Conservation (phyloP, 164 flowering plant genomes). For the Macadamia integrifolia region DNA sequence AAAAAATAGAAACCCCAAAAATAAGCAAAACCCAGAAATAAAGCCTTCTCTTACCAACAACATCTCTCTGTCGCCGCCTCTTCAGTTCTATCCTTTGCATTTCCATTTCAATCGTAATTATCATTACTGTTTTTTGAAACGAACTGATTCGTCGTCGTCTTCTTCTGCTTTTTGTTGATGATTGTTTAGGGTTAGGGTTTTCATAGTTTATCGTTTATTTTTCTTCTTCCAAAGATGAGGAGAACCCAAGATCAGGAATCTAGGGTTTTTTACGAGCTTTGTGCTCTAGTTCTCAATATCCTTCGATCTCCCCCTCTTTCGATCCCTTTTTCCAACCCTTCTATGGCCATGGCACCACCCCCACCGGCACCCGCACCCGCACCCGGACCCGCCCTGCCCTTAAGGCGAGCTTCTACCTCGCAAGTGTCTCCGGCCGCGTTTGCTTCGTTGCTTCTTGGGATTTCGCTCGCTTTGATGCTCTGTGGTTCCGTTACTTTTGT, state of each 20-base stretch:
- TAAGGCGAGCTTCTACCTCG: slow-evolving; percentile 15
- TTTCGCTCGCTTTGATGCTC: slow-evolving; percentile 79
- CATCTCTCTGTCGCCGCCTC: neutral
- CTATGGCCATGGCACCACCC: slow-evolving; percentile 10
- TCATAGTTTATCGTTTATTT: neutral
- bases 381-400: slow-evolving; percentile 3
- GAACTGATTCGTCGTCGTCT: too few species aligned
- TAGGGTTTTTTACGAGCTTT: slow-evolving; percentile 63
- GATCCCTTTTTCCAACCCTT: slow-evolving; percentile 22
- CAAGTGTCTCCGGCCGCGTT: slow-evolving; percentile 76
- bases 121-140: too few species aligned
- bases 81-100: neutral
- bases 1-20: too few species aligned
- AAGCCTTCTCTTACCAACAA: neutral
- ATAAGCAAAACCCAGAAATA: too few species aligned
- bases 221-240: slow-evolving; percentile 33
- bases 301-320: slow-evolving; percentile 55
- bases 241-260: slow-evolving; percentile 53
- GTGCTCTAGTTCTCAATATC: slow-evolving; percentile 49
- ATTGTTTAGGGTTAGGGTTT: neutral
- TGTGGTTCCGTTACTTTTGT: slow-evolving; percentile 95
- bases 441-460: slow-evolving; percentile 80
- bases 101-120: neutral
- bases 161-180: too few species aligned
- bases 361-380: too few species aligned